A percentile compares a stretch with the other conserved stretches of the same genome.
phyloP scores from a whole-genome alignment of 2,329 filamentous ascomycete genomes.

The Aspergillus unguis region DNA sequence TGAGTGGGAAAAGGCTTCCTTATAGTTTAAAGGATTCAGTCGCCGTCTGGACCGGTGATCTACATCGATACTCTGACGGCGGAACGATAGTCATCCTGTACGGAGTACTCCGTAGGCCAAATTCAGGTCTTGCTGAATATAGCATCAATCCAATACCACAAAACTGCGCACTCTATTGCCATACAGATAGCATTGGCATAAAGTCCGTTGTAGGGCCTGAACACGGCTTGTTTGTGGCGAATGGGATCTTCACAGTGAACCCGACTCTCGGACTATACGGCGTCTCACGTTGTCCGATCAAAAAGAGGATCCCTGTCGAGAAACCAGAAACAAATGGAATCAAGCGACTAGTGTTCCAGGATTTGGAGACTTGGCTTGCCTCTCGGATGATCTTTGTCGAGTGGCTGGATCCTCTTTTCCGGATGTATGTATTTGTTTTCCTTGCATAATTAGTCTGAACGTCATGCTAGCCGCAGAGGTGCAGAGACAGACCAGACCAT shows the following conservation, averaged over 20 bases:
- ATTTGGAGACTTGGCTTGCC: conserved; percentile 12
- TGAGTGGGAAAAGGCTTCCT: background rate
- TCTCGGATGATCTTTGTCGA: conserved; percentile 13
- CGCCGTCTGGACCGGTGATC: conserved; percentile 1
- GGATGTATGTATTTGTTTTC: conserved; percentile 24
- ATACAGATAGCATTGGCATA: background rate
- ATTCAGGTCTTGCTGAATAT: conserved; percentile 8
- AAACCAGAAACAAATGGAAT: background rate
- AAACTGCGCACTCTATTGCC: background rate
- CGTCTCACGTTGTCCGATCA: background rate
- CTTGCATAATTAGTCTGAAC: conserved; percentile 22
- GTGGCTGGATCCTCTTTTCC: conserved; percentile 10
- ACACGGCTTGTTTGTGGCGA: background rate
- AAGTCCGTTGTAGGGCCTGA: background rate
- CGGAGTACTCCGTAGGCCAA: background rate
- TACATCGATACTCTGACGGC: conserved; percentile 1
- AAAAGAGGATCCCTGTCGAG: conserved; percentile 1
- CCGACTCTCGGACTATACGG: no score
- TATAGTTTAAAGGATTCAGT: background rate
- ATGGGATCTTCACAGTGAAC: no score
- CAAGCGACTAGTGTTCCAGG: conserved; percentile 6
- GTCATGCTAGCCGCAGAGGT: conserved; percentile 19
- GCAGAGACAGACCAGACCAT: conserved; percentile 8
- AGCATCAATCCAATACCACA: background rate
- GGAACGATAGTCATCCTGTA: conserved; percentile 5